Percentiles rank a stretch among this genome's conserved stretches.
Conservation (phyloP, 2,329 filamentous ascomycete genomes). For the Macrophomina pseudophaseolina region DNA sequence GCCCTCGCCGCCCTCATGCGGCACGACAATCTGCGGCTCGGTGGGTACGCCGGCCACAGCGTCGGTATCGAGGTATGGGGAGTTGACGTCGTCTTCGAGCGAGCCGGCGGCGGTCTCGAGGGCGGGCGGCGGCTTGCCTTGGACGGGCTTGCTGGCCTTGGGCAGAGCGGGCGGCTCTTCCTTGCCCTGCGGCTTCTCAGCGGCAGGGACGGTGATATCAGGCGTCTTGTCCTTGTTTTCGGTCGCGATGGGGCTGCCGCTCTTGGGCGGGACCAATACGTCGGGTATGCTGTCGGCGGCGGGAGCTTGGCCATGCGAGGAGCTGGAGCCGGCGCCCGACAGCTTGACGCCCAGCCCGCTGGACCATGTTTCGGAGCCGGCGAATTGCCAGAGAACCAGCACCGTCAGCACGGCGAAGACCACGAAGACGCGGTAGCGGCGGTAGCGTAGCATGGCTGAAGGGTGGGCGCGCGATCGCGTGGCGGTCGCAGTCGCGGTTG, state of each 20-base stretch:
- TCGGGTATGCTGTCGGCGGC: constrained; percentile 14
- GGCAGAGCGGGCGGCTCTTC: constrained; percentile 20
- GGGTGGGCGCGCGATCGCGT: not conserved
- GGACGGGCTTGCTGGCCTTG: constrained; percentile 19
- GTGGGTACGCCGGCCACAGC: not conserved
- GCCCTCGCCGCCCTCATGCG: constrained; percentile 19
- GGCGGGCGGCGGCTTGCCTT: constrained; percentile 15
- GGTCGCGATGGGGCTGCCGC: constrained; percentile 30
- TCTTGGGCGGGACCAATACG: constrained; percentile 29
- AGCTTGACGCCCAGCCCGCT: constrained; percentile 25
- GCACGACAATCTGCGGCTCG: constrained; percentile 16
- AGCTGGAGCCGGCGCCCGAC: constrained; percentile 1
- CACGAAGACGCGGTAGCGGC: constrained; percentile 67
- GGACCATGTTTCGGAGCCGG: constrained; percentile 49
- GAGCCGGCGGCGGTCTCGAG: not conserved
- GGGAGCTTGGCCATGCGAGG: constrained; percentile 6
- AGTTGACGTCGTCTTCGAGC: not conserved
- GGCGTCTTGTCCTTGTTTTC: constrained; percentile 37
- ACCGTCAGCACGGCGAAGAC: constrained; percentile 61
- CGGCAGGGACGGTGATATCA: constrained; percentile 38
- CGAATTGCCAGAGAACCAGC: constrained; percentile 60
- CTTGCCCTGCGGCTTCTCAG: constrained; percentile 32
- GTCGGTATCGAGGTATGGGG: constrained; percentile 12
- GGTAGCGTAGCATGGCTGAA: constrained; percentile 60
- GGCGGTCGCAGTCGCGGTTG: constrained; percentile 1